These are phyloP conservation scores for Orbilia javanica DNA, from an alignment of 2,329 filamentous ascomycete species.

Conservation along the genomic window DNA sequence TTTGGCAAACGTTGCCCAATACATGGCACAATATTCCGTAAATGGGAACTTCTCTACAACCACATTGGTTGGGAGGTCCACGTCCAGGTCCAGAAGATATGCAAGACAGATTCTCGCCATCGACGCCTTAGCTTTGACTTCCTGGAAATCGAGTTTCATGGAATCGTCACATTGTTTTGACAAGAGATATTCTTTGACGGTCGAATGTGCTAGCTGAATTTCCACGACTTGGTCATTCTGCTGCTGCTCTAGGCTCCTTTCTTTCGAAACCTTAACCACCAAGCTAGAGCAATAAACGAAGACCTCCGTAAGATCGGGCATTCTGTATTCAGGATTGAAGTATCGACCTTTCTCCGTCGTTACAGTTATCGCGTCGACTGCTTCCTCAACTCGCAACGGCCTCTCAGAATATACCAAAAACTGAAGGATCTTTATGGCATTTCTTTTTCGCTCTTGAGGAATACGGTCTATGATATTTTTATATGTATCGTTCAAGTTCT, in stretches of 20 bases:
- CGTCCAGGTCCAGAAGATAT: no score
- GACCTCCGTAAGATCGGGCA: not conserved
- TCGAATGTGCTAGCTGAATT: conserved; percentile 1
- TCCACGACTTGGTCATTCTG: no score
- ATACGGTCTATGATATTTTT: not conserved
- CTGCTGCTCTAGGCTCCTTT: not conserved
- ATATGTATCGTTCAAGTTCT: conserved; percentile 3
- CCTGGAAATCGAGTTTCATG: no score
- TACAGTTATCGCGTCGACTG: not conserved
- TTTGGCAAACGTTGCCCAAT: no score
- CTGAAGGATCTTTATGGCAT: conserved; percentile 5
- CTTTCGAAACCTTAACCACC: not conserved
- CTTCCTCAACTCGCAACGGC: not conserved
- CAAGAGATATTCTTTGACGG: conserved; percentile 16
- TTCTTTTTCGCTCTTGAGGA: not conserved
- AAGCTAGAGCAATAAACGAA: conserved; percentile 1
- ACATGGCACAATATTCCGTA: no score
- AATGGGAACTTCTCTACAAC: no score
- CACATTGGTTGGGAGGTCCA: no score
- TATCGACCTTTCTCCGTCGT: not conserved
- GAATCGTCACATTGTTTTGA: no score
- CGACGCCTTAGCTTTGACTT: no score
- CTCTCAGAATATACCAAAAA: conserved; percentile 1
- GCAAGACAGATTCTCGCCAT: no score
- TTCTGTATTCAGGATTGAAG: conserved; percentile 6